phyloP scores from a whole-genome alignment of 192 early-diverging fungal genomes.

The Ambispora gerdemannii region DNA sequence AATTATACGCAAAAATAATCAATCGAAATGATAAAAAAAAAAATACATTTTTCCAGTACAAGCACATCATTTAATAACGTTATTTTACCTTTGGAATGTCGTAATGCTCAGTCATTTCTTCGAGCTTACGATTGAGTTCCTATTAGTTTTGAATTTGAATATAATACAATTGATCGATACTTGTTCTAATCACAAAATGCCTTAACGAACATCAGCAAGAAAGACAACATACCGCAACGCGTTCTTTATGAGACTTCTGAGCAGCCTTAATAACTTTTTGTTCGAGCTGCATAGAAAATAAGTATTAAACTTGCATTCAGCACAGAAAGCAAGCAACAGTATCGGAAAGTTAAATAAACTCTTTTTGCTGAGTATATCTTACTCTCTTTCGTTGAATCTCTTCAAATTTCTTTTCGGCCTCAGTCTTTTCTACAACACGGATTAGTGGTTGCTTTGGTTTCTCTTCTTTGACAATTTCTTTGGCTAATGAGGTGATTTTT shows the following conservation, averaged over 20 bases:
- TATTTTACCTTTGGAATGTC: conserved; percentile 77
- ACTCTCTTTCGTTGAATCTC: conserved; percentile 64
- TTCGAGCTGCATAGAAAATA: conserved; percentile 49
- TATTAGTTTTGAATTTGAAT: conserved; percentile 27
- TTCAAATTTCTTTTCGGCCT: conserved; percentile 70
- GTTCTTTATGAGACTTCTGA: conserved; percentile 69
- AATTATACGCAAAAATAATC: too few relatives aligned
- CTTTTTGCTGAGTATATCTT: too few relatives aligned
- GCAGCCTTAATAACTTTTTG: conserved; percentile 66
- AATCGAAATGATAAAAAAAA: too few relatives aligned
- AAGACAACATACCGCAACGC: conserved; percentile 55
- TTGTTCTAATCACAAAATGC: neutral
- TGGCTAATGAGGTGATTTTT: conserved; percentile 39
- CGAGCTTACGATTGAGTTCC: conserved; percentile 74
- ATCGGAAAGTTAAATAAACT: conserved; percentile 25
- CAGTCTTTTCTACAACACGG: conserved; percentile 53
- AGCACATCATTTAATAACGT: too few relatives aligned
- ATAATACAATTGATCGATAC: neutral
- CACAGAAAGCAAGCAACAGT: neutral
- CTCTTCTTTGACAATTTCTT: conserved; percentile 35
- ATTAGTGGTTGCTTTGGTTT: conserved; percentile 31
- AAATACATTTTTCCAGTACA: too few relatives aligned
- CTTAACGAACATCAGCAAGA: neutral
- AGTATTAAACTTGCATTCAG: neutral
- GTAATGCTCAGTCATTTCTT: conserved; percentile 73